Conservation (phyloP, 1,139 yeast species). For the Taphrina flavorubra region DNA sequence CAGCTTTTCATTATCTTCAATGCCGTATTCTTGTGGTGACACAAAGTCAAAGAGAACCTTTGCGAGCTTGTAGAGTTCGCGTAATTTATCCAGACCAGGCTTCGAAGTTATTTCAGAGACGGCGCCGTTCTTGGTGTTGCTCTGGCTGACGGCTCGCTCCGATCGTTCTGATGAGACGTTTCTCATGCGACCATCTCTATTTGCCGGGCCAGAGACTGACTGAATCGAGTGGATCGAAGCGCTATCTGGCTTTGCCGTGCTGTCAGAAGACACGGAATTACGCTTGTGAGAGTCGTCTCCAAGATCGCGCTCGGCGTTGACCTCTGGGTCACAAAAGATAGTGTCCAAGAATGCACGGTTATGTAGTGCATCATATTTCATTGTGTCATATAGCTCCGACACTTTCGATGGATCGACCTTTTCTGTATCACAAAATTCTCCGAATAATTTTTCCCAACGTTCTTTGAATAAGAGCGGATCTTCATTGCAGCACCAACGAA, state of each 20-base stretch:
- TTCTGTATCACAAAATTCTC: slow-evolving; percentile 89
- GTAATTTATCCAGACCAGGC: slow-evolving; percentile 52
- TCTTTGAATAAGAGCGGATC: slow-evolving; percentile 88
- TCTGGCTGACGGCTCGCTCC: slow-evolving; percentile 10
- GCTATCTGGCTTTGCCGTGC: slow-evolving; percentile 10
- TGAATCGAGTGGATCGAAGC: slow-evolving; percentile 27
- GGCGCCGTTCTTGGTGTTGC: slow-evolving; percentile 23
- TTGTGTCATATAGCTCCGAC: slow-evolving; percentile 94
- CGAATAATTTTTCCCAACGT: slow-evolving; percentile 96
- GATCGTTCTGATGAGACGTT: slow-evolving; percentile 22
- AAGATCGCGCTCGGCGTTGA: slow-evolving; percentile 31
- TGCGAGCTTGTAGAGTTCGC: slow-evolving; percentile 87
- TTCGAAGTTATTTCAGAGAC: slow-evolving; percentile 28
- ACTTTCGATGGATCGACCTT: slow-evolving; percentile 98
- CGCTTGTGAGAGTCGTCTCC: slow-evolving; percentile 34
- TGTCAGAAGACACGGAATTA: slow-evolving; percentile 25
- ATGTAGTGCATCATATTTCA: slow-evolving; percentile 97
- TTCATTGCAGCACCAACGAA: slow-evolving; percentile 95
- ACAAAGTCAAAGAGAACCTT: slow-evolving; percentile 94
- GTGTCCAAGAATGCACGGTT: slow-evolving; percentile 85
- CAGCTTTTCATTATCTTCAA: slow-evolving; percentile 90
- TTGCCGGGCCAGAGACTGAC: not conserved
- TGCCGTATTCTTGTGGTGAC: slow-evolving; percentile 98
- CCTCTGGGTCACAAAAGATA: slow-evolving; percentile 75
- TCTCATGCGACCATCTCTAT: slow-evolving; percentile 6